Conservation (phyloP, 2,329 filamentous ascomycete genomes). For the Tolypocladium tundrense region DNA sequence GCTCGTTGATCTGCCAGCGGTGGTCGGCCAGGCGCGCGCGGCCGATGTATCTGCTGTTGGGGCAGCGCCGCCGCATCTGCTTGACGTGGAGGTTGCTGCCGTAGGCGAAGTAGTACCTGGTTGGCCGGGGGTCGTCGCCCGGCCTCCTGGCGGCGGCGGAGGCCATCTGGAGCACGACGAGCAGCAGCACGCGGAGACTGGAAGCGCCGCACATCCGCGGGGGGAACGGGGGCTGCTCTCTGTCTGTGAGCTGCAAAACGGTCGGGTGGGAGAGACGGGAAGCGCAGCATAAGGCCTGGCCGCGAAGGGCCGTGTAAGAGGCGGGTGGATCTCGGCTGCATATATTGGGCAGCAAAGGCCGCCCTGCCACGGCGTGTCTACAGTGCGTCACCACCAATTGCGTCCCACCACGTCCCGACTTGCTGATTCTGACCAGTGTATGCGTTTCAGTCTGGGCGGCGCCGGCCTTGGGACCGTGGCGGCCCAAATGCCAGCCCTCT, state of each 20-base stretch:
- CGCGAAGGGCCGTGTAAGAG: neutral
- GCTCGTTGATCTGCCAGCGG: constrained; percentile 36
- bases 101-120: constrained; percentile 34
- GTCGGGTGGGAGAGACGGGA: neutral
- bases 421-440: neutral
- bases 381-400: constrained; percentile 8
- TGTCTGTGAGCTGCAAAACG: neutral
- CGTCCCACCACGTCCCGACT: constrained; percentile 11
- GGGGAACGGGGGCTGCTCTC: neutral
- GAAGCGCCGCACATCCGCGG: neutral
- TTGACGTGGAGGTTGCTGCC: constrained; percentile 33
- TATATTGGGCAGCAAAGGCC: constrained; percentile 15
- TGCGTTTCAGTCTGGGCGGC: neutral
- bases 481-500: neutral
- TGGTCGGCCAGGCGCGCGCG: constrained; percentile 26
- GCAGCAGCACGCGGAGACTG: neutral
- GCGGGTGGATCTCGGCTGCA: constrained; percentile 2
- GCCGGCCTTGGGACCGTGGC: neutral
- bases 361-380: neutral
- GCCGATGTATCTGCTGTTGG: constrained; percentile 28
- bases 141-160: neutral
- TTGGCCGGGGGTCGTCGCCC: constrained; percentile 9
- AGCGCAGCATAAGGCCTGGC: neutral
- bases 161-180: constrained; percentile 9
- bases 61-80: constrained; percentile 34